Evolutionary conservation across 352 stramenopile species (phyloP), one percentile per base, ranked within the genome.

Genomic region (Phytophthora sansomeana): DNA sequence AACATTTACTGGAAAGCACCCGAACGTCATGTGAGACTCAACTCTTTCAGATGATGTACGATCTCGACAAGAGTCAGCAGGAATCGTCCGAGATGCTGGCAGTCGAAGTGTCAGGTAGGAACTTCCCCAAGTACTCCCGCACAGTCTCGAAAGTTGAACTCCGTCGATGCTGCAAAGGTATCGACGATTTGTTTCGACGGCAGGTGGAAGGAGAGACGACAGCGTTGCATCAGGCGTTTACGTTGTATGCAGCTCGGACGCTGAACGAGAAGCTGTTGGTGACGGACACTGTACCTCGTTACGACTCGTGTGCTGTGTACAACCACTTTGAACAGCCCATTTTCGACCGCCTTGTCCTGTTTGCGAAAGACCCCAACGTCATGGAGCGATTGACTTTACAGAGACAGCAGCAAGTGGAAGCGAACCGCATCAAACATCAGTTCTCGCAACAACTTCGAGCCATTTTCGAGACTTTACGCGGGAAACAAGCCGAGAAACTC

Each of bases 321-420:
- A 90, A 91, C 24, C 85, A 93, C 67, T 62, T 93, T 7, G 83
- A 91, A 35, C 69, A 87, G 52, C 81, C 85, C 0, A 74, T 93
- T 17, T 74, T 93, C 13, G 83, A 91, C 36, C 85, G 85, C 5
- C 61, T 93, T 8, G 29, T 91, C 11, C 47, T 83, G 21, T 93
- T 92, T 52, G 65, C 81, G 5, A 93, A 91, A 42, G 81, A 93
- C 30, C 74, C 78, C 0, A 76, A 77, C 16, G 30, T 91, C 13
- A 76, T 93, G 59, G 81, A 91, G 46, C 68, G 81, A 1, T 70
- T 89, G 14, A 13, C 50, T 9, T 52, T 89, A 1, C 78, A 87
- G 10, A 75, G 66, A 9, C 77, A 90, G 42, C 78, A 89, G 44
- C 85, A 86, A 42, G 39, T 43, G 1, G 77, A 90, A 44, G 60